Evolutionary conservation across 2,329 filamentous ascomycete species (phyloP).

Genomic region (Fusarium pseudocircinatum): DNA sequence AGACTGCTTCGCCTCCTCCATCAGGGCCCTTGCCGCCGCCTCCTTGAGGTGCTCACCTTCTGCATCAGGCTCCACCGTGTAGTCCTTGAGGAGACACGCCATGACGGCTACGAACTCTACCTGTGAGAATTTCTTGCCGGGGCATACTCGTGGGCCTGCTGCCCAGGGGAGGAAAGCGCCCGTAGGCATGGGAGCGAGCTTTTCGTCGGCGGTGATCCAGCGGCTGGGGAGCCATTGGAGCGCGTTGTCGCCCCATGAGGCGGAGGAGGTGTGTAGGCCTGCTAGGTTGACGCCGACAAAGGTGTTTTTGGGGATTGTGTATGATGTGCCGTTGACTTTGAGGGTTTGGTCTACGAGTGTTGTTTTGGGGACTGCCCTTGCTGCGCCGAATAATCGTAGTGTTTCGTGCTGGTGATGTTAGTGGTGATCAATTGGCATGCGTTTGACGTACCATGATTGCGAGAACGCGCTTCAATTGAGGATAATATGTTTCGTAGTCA

Average conservation of each 20-base stretch:
- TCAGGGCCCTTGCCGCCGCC: slow-evolving; percentile 20
- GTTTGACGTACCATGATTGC: slow-evolving; percentile 25
- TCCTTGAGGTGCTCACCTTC: slow-evolving; percentile 13
- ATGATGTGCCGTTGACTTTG: slow-evolving; percentile 25
- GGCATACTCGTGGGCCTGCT: slow-evolving; percentile 28
- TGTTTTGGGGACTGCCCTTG: slow-evolving; percentile 31
- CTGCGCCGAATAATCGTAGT: slow-evolving; percentile 29
- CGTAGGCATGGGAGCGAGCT: slow-evolving; percentile 5
- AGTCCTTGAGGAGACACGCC: slow-evolving; percentile 27
- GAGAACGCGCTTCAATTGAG: slow-evolving; percentile 31
- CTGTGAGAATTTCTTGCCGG: slow-evolving; percentile 39
- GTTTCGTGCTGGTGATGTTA: slow-evolving; percentile 29
- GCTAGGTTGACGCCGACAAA: slow-evolving; percentile 33
- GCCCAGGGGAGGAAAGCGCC: slow-evolving; percentile 34
- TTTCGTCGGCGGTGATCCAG: slow-evolving; percentile 30
- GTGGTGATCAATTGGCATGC: background rate
- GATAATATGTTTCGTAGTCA: slow-evolving; percentile 35
- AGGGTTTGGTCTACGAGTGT: slow-evolving; percentile 24
- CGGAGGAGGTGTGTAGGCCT: slow-evolving; percentile 25
- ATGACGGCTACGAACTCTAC: slow-evolving; percentile 39
- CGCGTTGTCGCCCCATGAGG: slow-evolving; percentile 33
- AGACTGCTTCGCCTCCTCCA: slow-evolving; percentile 37
- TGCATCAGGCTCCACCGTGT: slow-evolving; percentile 31
- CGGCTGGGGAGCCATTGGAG: slow-evolving; percentile 35
- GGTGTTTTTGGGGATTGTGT: slow-evolving; percentile 29